phyloP scores from a whole-genome alignment of 192 early-diverging fungal species.

The Gonapodya sp. region DNA sequence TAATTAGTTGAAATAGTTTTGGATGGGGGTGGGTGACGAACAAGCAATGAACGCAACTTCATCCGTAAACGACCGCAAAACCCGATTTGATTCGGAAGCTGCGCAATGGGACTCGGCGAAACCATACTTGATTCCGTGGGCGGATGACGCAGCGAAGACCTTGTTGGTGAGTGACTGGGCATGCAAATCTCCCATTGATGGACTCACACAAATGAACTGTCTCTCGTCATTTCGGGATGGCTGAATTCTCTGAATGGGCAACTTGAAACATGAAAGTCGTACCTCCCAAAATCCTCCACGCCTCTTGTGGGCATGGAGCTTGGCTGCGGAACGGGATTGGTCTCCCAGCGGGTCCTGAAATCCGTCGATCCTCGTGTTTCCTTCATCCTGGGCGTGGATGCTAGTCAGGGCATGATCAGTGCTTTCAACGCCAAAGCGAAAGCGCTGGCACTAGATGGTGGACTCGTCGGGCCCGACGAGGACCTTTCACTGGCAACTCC shows the following conservation, averaged over 20 bases:
- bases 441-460: background rate
- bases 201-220: background rate
- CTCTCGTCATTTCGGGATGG: background rate
- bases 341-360: background rate
- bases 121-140: background rate
- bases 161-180: background rate
- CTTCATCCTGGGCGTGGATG: background rate
- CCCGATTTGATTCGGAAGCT: background rate
- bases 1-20: no score
- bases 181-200: background rate
- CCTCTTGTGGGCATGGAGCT: background rate
- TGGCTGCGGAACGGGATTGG: background rate
- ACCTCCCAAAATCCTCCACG: background rate
- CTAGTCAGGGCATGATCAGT: background rate
- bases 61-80: background rate
- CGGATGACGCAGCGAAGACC: background rate
- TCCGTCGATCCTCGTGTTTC: background rate
- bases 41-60: background rate
- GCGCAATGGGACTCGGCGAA: background rate
- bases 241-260: no score
- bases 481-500: background rate
- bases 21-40: no score
- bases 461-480: background rate
- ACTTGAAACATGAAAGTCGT: no score
- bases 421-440: background rate